A percentile compares a stretch with the other conserved stretches of the same genome.
These are phyloP conservation scores for Daedalea quercina DNA, from an alignment of 768 basidiomycete species.

Conservation along the genomic window DNA sequence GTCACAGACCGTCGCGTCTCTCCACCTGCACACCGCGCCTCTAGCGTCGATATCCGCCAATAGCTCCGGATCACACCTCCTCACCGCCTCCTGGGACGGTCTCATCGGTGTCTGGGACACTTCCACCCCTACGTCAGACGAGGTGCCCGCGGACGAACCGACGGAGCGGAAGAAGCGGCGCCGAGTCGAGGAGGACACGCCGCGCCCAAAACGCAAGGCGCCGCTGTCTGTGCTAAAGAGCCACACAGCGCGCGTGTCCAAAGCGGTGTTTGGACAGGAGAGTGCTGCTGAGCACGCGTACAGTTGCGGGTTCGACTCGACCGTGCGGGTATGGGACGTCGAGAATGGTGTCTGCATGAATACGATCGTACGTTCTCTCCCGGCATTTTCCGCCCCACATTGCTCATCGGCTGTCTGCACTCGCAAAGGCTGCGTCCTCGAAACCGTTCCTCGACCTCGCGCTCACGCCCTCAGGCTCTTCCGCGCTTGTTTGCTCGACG, in stretches of 20 bases:
- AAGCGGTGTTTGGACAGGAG: slow-evolving; percentile 45
- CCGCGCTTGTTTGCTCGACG: slow-evolving; percentile 57
- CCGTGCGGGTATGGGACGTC: slow-evolving; percentile 83
- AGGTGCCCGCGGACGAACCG: slow-evolving; percentile 41
- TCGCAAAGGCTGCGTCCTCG: slow-evolving; percentile 53
- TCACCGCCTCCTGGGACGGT: slow-evolving; percentile 86
- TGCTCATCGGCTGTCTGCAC: neutral
- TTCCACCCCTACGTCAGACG: slow-evolving; percentile 51
- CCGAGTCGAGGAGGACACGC: slow-evolving; percentile 34
- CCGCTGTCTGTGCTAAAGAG: slow-evolving; percentile 73
- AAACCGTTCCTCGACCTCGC: slow-evolving; percentile 70
- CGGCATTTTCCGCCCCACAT: neutral
- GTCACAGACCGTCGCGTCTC: slow-evolving; percentile 44
- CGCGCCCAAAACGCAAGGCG: slow-evolving; percentile 49
- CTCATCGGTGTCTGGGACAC: slow-evolving; percentile 81
- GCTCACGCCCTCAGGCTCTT: slow-evolving; percentile 35
- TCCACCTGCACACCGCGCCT: slow-evolving; percentile 80
- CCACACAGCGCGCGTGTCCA: slow-evolving; percentile 79
- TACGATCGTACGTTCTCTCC: slow-evolving; percentile 51
- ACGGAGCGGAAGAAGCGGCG: slow-evolving; percentile 53
- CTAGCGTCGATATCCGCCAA: slow-evolving; percentile 65
- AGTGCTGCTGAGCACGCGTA: slow-evolving; percentile 39
- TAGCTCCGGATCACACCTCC: slow-evolving; percentile 48
- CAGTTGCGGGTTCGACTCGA: slow-evolving; percentile 87
- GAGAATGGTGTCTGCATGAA: slow-evolving; percentile 65